Conservation (phyloP, 345 rosid genomes). For the Citrus glauca region DNA sequence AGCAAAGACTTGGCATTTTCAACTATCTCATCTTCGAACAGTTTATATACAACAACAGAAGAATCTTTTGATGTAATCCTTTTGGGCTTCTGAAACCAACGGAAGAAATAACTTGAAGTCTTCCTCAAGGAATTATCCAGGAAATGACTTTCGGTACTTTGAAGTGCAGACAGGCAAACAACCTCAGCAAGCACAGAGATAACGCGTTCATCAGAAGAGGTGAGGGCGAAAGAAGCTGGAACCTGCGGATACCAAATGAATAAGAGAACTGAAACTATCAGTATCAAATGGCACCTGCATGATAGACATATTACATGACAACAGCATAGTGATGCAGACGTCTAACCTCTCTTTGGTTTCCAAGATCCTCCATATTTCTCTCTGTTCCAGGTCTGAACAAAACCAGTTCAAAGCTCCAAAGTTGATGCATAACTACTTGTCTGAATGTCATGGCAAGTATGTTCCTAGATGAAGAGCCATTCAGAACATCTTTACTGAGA, state of each 20-base stretch:
- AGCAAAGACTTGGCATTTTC: constrained; percentile 49
- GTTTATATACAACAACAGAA: constrained; percentile 46
- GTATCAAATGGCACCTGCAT: constrained; percentile 44
- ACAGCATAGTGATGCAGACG: constrained; percentile 15
- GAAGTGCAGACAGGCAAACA: constrained; percentile 58
- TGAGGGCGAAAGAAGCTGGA: constrained; percentile 49
- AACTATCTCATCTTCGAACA: constrained; percentile 61
- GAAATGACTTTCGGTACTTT: constrained; percentile 53
- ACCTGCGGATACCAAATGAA: constrained; percentile 71
- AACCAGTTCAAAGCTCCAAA: constrained; percentile 72
- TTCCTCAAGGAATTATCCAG: constrained; percentile 36
- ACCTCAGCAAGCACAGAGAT: constrained; percentile 77
- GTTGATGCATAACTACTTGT: constrained; percentile 73
- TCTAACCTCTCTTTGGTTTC: constrained; percentile 76
- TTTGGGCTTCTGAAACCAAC: constrained; percentile 43
- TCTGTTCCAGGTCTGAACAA: constrained; percentile 66
- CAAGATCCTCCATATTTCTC: constrained; percentile 63
- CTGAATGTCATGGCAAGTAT: constrained; percentile 90
- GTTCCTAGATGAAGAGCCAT: constrained; percentile 40
- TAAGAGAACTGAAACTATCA: constrained; percentile 61
- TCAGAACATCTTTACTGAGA: constrained; percentile 40
- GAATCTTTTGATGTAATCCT: constrained; percentile 58
- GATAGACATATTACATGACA: constrained; percentile 32
- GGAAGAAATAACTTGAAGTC: constrained; percentile 27
- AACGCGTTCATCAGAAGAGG: constrained; percentile 56